Evolutionary conservation across 257 asterid species (phyloP), one percentile per base, ranked within the genome.

Genomic region (Plantago ovata): DNA sequence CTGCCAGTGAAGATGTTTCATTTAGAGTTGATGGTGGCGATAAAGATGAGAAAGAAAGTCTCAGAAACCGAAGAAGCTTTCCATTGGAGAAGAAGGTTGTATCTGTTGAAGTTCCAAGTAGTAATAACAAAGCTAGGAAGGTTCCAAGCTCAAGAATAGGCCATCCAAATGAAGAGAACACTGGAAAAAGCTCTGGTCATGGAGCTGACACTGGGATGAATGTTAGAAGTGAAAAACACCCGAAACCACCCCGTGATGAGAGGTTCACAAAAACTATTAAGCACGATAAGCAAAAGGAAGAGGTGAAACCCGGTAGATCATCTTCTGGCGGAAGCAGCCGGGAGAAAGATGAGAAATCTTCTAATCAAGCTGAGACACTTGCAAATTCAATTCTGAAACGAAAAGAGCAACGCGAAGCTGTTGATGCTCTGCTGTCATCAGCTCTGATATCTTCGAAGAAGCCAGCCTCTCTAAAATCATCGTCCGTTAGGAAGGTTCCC

Each of bases 401-500:
- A 75, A 87, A 85, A 69, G 93, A 85, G 71, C 94, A 92, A 63
- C 94, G 96, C 1, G 94, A 83, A 72, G 98, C 94, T 60, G 86
- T 87, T 63, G 94, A 92, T 58, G 96, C 95, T 53, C 96, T 92
- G 63, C 85, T 92, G 61, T 88, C 98, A 40, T 85, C 98, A 28
- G 80, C 96, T 61, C 94, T 92, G 48, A 80, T 87, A 83, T 77
- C 98, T 79, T 81, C 95, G 20, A 83, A 82, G 77, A 92, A 81
- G 78, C 61, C 84, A 53, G 81, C 69, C 51, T 78, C 76, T 20
- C 32, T 24, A 33, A 86, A 77, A 72, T 66, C 87, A 58, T 48
- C 86, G 50, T 45, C 84, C 66, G 68, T 11, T 38, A 86, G 74
- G 85, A 80, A 81, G 73, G 62, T 20, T 50, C 74, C 48, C 53